Percentiles rank a stretch among this genome's conserved stretches.
These are phyloP conservation scores for Apiospora phragmitis DNA, from an alignment of 2,329 filamentous ascomycete species.

Conservation along the genomic window DNA sequence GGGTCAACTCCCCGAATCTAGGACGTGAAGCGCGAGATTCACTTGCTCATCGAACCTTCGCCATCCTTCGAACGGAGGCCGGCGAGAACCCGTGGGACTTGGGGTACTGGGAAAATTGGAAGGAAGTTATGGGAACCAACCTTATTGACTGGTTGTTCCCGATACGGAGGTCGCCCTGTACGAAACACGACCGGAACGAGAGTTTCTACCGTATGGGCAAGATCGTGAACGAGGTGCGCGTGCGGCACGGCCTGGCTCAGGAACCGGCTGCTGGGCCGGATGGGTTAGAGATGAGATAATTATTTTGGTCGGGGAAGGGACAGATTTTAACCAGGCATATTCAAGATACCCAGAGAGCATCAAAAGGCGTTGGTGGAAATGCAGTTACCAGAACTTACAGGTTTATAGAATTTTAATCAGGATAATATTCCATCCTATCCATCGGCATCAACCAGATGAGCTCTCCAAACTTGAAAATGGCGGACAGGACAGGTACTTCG, in stretches of 20 bases:
- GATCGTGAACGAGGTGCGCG: conserved; percentile 57
- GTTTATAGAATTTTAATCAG: conserved; percentile 2
- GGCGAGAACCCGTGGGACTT: conserved; percentile 88
- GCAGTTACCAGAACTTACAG: conserved; percentile 9
- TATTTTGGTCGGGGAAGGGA: conserved; percentile 16
- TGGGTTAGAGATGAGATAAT: conserved; percentile 32
- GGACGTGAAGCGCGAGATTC: conserved; percentile 37
- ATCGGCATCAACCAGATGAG: background rate
- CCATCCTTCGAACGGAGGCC: conserved; percentile 70
- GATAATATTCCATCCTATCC: background rate
- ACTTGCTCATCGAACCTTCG: conserved; percentile 67
- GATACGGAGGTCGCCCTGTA: conserved; percentile 72
- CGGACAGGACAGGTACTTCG: background rate
- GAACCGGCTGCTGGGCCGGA: conserved; percentile 22
- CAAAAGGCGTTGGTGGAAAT: conserved; percentile 21
- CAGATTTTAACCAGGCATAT: conserved; percentile 15
- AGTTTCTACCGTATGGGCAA: conserved; percentile 70
- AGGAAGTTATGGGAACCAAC: conserved; percentile 74
- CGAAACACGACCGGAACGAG: conserved; percentile 62
- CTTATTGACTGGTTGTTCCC: conserved; percentile 80
- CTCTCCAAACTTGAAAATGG: background rate
- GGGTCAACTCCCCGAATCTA: conserved; percentile 12
- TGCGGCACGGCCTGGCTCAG: conserved; percentile 37
- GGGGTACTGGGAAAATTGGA: conserved; percentile 69
- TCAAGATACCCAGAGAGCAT: conserved; percentile 24